Evolutionary conservation across 1,284 basidiomycete genomes (phyloP).

Genomic region (Exobasidium rhododendri): DNA sequence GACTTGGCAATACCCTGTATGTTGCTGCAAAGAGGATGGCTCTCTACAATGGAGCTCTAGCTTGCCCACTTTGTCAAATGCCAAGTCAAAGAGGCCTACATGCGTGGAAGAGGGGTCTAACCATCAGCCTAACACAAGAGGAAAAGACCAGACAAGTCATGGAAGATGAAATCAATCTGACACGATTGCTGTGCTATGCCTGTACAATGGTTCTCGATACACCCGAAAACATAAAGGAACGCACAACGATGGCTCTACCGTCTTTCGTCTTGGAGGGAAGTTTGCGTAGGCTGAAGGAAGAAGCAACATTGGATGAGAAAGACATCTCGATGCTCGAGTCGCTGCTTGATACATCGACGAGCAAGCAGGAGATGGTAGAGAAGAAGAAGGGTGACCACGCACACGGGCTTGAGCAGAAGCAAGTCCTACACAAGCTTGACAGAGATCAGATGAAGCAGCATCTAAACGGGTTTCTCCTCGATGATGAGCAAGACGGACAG

Average conservation of each 20-base stretch:
- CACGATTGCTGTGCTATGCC: conserved; percentile 25
- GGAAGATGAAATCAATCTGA: conserved; percentile 13
- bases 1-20: conserved; percentile 27
- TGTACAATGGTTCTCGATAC: conserved; percentile 27
- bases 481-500: background rate
- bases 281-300: background rate
- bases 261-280: background rate
- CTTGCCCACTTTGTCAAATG: conserved; percentile 44
- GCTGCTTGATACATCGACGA: background rate
- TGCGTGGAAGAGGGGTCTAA: conserved; percentile 26
- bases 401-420: background rate
- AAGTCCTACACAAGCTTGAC: background rate
- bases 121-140: conserved; percentile 1
- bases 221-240: background rate
- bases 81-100: conserved; percentile 33
- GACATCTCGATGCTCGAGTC: background rate
- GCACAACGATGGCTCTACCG: background rate
- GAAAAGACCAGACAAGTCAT: background rate
- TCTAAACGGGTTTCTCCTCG: background rate
- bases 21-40: conserved; percentile 21
- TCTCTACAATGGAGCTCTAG: conserved; percentile 15
- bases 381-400: background rate
- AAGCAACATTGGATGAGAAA: background rate
- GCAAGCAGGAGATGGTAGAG: background rate
- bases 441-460: background rate